Evolutionary conservation across 2,329 filamentous ascomycete genomes (phyloP).

Genomic region (Colletotrichum brevisporum): DNA sequence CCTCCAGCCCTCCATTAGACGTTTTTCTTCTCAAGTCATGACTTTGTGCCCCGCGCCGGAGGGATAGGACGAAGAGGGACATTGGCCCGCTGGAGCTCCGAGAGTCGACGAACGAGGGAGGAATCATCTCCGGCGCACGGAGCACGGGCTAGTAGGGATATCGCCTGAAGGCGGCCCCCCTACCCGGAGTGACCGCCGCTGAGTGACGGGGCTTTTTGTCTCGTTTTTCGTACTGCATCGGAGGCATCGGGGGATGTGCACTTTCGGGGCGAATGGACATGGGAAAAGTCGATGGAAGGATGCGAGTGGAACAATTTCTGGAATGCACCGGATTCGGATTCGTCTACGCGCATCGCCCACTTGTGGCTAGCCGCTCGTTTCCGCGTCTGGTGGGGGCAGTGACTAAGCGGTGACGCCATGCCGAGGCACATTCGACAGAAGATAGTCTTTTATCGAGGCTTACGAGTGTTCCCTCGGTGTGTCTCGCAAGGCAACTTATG

Average conservation of each 20-base stretch:
- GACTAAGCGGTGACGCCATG: conserved; percentile 32
- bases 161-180: conserved; percentile 17
- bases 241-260: background rate
- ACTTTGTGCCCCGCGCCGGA: conserved; percentile 39
- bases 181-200: conserved; percentile 13
- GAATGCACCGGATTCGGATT: too few species aligned
- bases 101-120: conserved; percentile 35
- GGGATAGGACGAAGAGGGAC: conserved; percentile 33
- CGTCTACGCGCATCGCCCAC: too few species aligned
- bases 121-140: conserved; percentile 40
- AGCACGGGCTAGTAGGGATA: conserved; percentile 38
- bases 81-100: conserved; percentile 36
- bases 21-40: conserved; percentile 36
- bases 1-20: background rate
- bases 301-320: too few species aligned
- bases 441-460: background rate
- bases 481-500: background rate
- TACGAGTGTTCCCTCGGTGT: background rate
- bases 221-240: background rate
- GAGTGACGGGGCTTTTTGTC: background rate
- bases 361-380: background rate
- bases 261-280: background rate
- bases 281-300: background rate
- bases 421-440: conserved; percentile 21
- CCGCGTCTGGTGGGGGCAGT: conserved; percentile 18